Conservation (phyloP, 805 yeast genomes). For the Pichia thaimueangensis region DNA sequence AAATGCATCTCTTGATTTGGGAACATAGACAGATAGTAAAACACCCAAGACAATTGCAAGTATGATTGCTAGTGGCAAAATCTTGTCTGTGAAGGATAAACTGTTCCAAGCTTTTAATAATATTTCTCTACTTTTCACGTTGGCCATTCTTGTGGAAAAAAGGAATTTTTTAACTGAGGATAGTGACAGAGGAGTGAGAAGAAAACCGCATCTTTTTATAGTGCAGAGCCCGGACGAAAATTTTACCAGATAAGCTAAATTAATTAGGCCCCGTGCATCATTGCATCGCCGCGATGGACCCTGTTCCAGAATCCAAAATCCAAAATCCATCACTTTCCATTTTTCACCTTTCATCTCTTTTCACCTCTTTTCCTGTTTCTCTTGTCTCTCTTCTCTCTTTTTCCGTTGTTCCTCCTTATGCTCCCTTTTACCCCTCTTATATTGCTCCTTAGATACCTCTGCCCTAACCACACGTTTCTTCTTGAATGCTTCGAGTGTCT, state of each 20-base stretch:
- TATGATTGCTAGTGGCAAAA: slow-evolving; percentile 24
- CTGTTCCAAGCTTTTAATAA: slow-evolving; percentile 9
- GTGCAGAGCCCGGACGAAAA: too few species aligned
- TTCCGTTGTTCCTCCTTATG: background rate
- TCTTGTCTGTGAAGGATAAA: slow-evolving; percentile 31
- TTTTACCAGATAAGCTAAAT: too few species aligned
- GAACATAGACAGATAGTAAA: slow-evolving; percentile 36
- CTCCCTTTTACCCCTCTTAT: slow-evolving; percentile 11
- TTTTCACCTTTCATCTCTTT: background rate
- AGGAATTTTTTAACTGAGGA: too few species aligned
- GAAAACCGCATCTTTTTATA: too few species aligned
- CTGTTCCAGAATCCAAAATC: too few species aligned
- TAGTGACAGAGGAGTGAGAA: too few species aligned
- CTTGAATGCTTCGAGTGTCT: background rate
- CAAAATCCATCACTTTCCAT: background rate
- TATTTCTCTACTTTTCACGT: too few species aligned
- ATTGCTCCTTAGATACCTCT: slow-evolving; percentile 9
- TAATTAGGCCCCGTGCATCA: too few species aligned
- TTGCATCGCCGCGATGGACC: too few species aligned
- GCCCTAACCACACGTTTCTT: slow-evolving; percentile 10
- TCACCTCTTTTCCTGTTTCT: slow-evolving; percentile 12
- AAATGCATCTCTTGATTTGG: slow-evolving; percentile 32
- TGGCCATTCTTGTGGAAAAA: too few species aligned
- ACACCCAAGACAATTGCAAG: slow-evolving; percentile 34
- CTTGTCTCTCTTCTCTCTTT: slow-evolving; percentile 9